Base-by-base conservation (phyloP, 1,139 yeast genomes). In the Eremothecium gossypii region DNA sequence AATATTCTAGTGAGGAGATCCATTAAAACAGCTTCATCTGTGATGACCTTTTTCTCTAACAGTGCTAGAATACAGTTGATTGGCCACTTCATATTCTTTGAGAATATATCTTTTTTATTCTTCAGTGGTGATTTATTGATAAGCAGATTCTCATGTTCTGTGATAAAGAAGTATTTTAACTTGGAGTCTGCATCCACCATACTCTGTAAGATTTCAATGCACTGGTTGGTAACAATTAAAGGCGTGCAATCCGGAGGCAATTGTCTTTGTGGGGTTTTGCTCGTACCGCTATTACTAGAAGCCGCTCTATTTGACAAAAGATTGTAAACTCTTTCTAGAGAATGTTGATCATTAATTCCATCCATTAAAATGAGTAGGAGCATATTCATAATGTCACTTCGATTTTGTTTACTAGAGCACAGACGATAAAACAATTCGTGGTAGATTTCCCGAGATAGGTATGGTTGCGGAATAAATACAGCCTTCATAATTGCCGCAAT, bases 321-420 rank as follows among this genome's bases (percentile, higher is more conserved):
- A 32, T 69, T 61, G 58, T 78, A 87, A n/a, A 81, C 73, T 49
- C 69, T 74, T 50, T 83, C 91, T 41, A 85, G 61, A 0, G 85
- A 64, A 26, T 70, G 71, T 41, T 77, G 79, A 50, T 76, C 82
- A 1, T 63, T 59, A 10, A 83, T 68, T 7, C 93, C 94, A 50
- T 87, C 96, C 48, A 79, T 80, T 35, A 89, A 64, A 36, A 87
- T 73, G 27, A 81, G 77, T 37, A 87, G 61, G 41, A 87, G 60
- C 44, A 82, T 65, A 36, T 82, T 78, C 60, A 87, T 69, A n/a
- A 86, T 74, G 49, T 89, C 96, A 14, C 76, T 67, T 41, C 96
- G 67, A 8, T 85, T 83, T 49, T 82, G 93, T 57, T 83, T 83
- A 61, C 81, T 85, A 47, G 76, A 73, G 56, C 95, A 83, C 46